phyloP scores from a whole-genome alignment of 176 grass and related monocot species.

The Paspalum notatum region DNA sequence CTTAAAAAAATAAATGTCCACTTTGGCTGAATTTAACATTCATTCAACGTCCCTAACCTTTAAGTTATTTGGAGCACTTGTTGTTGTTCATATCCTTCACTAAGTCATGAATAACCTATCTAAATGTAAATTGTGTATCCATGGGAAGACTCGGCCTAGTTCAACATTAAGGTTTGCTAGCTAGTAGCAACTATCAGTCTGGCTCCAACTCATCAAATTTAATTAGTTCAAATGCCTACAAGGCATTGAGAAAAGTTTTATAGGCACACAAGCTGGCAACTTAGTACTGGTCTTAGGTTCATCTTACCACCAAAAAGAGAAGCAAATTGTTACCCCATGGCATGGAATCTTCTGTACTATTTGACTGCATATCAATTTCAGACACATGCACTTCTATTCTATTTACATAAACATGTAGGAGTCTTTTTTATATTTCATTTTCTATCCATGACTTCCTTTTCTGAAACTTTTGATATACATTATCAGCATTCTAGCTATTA shows the following conservation, averaged over 20 bases:
- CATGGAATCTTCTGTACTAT: not conserved
- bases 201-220: not conserved
- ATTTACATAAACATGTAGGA: not conserved
- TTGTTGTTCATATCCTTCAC: not conserved
- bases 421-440: not conserved
- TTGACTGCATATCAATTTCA: conserved; percentile 5
- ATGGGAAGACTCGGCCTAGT: no score
- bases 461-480: not conserved
- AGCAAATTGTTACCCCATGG: not conserved
- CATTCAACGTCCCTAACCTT: not conserved
- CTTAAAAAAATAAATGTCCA: no score
- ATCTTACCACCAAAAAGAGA: not conserved
- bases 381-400: not conserved
- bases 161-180: no score
- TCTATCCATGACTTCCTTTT: not conserved
- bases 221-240: not conserved
- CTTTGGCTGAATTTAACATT: no score
- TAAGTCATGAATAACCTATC: not conserved
- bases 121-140: not conserved
- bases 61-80: not conserved
- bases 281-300: not conserved
- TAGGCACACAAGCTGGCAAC: not conserved
- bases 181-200: no score
- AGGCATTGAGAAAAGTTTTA: not conserved
- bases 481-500: not conserved